These are phyloP conservation scores for Colletotrichum caudatum DNA, from an alignment of 2,329 filamentous ascomycete genomes.

Conservation along the genomic window DNA sequence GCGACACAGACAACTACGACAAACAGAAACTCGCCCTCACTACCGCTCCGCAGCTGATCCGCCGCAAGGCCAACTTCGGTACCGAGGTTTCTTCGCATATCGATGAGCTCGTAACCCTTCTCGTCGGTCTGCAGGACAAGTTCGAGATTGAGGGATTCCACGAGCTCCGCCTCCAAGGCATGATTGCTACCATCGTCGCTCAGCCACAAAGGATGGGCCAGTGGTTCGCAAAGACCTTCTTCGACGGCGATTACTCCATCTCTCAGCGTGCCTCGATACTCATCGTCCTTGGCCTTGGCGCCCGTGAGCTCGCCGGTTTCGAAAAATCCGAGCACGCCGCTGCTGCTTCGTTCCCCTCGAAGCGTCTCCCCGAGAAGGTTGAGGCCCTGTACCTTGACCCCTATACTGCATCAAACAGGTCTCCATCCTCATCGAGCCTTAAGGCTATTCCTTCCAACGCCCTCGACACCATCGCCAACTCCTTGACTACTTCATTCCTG, in stretches of 20 bases:
- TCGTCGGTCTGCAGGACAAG: constrained; percentile 87
- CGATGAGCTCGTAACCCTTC: constrained; percentile 80
- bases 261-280: constrained; percentile 86
- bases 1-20: constrained; percentile 86
- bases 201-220: constrained; percentile 82
- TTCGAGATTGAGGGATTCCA: constrained; percentile 85
- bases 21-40: constrained; percentile 82
- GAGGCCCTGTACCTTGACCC: constrained; percentile 74
- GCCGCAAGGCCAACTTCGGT: constrained; percentile 89
- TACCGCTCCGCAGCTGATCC: constrained; percentile 83
- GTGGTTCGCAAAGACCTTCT: constrained; percentile 88
- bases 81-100: constrained; percentile 88
- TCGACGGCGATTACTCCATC: constrained; percentile 91
- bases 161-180: constrained; percentile 79
- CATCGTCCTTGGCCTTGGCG: constrained; percentile 82
- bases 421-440: constrained; percentile 52
- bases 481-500: constrained; percentile 79
- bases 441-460: constrained; percentile 68
- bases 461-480: constrained; percentile 75
- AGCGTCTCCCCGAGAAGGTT: constrained; percentile 78
- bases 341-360: constrained; percentile 78
- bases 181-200: constrained; percentile 84
- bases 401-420: constrained; percentile 40
- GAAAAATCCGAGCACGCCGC: constrained; percentile 67
- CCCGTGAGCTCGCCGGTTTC: constrained; percentile 86